Evolutionary conservation across 2,329 filamentous ascomycete genomes (phyloP), one percentile per base, ranked within the genome.

Genomic region (Cytospora paraplurivora): DNA sequence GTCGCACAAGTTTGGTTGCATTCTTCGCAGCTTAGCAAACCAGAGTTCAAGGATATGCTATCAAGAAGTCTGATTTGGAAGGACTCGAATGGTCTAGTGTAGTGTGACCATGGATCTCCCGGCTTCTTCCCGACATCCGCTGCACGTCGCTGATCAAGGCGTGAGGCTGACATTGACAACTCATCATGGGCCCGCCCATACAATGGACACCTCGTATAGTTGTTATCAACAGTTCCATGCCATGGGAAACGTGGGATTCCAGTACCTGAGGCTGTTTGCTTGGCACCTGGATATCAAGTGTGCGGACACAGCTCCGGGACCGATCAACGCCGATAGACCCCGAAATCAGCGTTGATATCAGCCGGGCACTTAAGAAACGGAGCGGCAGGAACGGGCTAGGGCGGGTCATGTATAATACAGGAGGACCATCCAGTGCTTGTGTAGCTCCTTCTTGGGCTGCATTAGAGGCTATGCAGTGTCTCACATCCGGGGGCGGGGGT

Each of bases 321-420:
- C 60, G 52, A 65, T 41, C 11, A 6, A 3, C 41, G 17, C 41
- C 37, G 47, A 41, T 47, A 3, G 27, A 53, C 35, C 49, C 60
- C 60, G 63, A 65, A 44, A n/a, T 41, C 37, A 53, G 56, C 59
- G 59, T 56, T 65, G 60, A 60, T 56, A 60, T 65, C 60, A 65
- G 63, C 63, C 47, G 27, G 27, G 27, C 27, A 2, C 27, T 27
- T 51, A 63, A 37, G 56, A 49, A n/a, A 52, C 52, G 52, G 27
- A 27, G 37, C 51, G 33, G 27, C 7, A n/a, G 19, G 21, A 35
- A 34, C 44, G 53, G 49, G 13, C 54, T 49, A 57, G 49, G 38
- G 35, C 27, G 49, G 44, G 12, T 21, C 5, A 47, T 19, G 44
- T 12, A 19, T 50, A 51, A 35, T 15, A 49, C 10, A 12, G 38